Evolutionary conservation across 108 stramenopile species (phyloP).

Genomic region (Bacterosira constricta): DNA sequence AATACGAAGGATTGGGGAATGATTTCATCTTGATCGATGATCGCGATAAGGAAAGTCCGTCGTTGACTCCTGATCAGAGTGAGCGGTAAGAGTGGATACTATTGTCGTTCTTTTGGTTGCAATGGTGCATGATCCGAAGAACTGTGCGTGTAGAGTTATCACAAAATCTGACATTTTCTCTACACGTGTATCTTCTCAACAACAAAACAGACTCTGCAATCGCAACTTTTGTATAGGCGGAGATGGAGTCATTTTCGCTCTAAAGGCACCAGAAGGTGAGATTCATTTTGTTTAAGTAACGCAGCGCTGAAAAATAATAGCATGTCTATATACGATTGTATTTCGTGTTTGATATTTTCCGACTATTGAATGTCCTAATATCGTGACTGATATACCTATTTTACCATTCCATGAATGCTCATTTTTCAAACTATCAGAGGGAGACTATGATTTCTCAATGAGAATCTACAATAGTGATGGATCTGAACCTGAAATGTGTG

Average conservation of each 20-base stretch:
- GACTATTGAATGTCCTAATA: no score
- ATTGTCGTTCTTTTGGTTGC: no score
- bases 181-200: no score
- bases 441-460: slow-evolving; percentile 94
- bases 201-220: slow-evolving; percentile 66
- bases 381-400: no score
- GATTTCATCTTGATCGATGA: slow-evolving; percentile 98
- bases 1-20: slow-evolving; percentile 99
- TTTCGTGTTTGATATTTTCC: no score
- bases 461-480: slow-evolving; percentile 96
- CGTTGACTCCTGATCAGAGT: slow-evolving; percentile 87
- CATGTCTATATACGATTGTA: no score
- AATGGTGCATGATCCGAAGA: no score
- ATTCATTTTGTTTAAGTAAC: no score
- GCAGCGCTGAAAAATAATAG: no score
- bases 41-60: slow-evolving; percentile 76
- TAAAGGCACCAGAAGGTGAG: slow-evolving; percentile 75
- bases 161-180: no score
- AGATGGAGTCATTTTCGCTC: slow-evolving; percentile 97
- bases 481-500: slow-evolving; percentile 98
- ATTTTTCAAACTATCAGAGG: slow-evolving; percentile 17
- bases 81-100: slow-evolving; percentile 29
- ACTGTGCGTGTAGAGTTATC: no score
- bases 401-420: background rate
- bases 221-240: slow-evolving; percentile 96